These are phyloP conservation scores for Metschnikowia gelsemii DNA, from an alignment of 805 yeast genomes.

Conservation along the genomic window DNA sequence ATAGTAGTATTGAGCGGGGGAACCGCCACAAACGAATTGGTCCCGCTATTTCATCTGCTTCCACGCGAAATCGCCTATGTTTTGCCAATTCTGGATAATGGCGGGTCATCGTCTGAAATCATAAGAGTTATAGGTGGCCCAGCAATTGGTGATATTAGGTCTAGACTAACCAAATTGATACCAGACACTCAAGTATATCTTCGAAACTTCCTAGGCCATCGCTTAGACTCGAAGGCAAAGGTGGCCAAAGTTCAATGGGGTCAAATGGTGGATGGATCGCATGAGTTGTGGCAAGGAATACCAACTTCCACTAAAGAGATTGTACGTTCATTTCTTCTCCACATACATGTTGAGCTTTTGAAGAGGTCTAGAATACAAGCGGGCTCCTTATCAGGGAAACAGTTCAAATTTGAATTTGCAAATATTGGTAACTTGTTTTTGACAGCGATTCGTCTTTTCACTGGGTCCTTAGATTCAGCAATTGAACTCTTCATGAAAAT, in stretches of 20 bases:
- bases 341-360: slow-evolving; percentile 73
- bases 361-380: slow-evolving; percentile 53
- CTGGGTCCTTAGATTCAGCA: slow-evolving; percentile 83
- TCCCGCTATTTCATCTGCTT: slow-evolving; percentile 52
- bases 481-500: slow-evolving; percentile 71
- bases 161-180: slow-evolving; percentile 73
- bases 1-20: slow-evolving; percentile 67
- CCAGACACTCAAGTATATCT: slow-evolving; percentile 47
- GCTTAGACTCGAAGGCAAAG: slow-evolving; percentile 49
- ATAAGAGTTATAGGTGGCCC: slow-evolving; percentile 89
- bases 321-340: slow-evolving; percentile 72
- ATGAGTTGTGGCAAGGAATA: slow-evolving; percentile 61
- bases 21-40: slow-evolving; percentile 81
- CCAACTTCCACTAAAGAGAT: slow-evolving; percentile 66
- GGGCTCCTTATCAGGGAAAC: slow-evolving; percentile 36
- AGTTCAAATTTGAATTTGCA: slow-evolving; percentile 73
- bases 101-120: slow-evolving; percentile 91
- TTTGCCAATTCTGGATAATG: slow-evolving; percentile 87
- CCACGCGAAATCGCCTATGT: slow-evolving; percentile 57
- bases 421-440: slow-evolving; percentile 82
- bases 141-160: slow-evolving; percentile 89
- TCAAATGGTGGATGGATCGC: slow-evolving; percentile 74
- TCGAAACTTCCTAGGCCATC: slow-evolving; percentile 38
- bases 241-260: slow-evolving; percentile 75
- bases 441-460: slow-evolving; percentile 76